Base-by-base conservation (phyloP, 2,329 filamentous ascomycete genomes). In the Cladosporium austrohemisphaericum region DNA sequence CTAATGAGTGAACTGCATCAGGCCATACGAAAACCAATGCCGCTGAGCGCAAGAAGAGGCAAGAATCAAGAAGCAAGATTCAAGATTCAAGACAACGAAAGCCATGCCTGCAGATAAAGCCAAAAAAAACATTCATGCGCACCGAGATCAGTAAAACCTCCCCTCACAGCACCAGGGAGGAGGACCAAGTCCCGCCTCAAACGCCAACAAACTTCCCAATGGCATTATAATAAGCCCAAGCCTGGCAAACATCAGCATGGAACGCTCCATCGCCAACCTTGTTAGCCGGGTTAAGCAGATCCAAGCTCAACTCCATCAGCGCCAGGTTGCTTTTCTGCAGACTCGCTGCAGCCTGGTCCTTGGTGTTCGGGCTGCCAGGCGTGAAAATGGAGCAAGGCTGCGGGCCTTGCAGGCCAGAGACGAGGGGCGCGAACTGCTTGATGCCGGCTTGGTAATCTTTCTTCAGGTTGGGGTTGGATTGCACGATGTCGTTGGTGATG, bases 321-420 rank as follows among this genome's bases (percentile, higher is more conserved):
- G 41, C 29, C 29, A 35, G 20, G 14, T 45, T 45, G 14, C 41
- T 45, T 14, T 45, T 33, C 41, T 36, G 31, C 19, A 45, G 29
- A 19, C 41, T 45, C n/a, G 29, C 10, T 7, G 20, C 41, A 4
- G 41, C 41, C 41, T 33, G 29, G 14, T 45, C 41, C n/a, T 28
- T 45, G 3, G 29, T 35, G 3, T 13, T 11, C 29, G 41, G 41
- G 13, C n/a, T 14, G n/a, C 41, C 41, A 11, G 41, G 41, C 20
- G 41, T 45, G 29, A 45, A 45, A 5, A 33, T 32, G n/a, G 41
- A 45, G 41, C 41, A 45, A 9, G 41, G 41, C 29, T 45, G 41
- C n/a, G 41, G 41, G 29, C 41, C 41, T n/a, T 45, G 13, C 5
- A 45, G 22, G 20, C 29, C 41, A 16, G 13, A 35, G 29, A 45